Percentiles rank a stretch among this genome's conserved stretches.
phyloP scores from a whole-genome alignment of 257 asterid species.

The Misopates orontium region DNA sequence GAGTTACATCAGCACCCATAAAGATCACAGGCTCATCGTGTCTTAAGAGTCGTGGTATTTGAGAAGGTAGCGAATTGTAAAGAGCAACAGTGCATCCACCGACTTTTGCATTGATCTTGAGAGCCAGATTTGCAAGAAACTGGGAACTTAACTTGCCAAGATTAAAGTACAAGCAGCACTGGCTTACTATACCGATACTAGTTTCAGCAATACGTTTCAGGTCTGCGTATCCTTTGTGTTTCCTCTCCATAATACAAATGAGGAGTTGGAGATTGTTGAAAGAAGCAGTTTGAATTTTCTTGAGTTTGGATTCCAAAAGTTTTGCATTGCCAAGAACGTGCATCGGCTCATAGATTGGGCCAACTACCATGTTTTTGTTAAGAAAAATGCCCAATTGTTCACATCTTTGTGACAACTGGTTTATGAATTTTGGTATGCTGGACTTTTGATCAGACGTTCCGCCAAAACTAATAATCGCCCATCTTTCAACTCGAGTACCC shows the following conservation, averaged over 20 bases:
- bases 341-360: constrained; percentile 81
- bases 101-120: constrained; percentile 90
- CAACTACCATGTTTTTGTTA: constrained; percentile 47
- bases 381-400: constrained; percentile 79
- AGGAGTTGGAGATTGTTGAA: constrained; percentile 71
- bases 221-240: constrained; percentile 93
- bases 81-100: constrained; percentile 95
- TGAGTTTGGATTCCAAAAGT: constrained; percentile 71
- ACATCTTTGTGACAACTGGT: constrained; percentile 73
- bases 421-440: constrained; percentile 61
- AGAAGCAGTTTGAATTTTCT: constrained; percentile 58
- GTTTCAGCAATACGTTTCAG: constrained; percentile 92
- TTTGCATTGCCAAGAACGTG: constrained; percentile 74
- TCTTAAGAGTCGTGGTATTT: constrained; percentile 72
- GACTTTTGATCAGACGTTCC: constrained; percentile 75
- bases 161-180: constrained; percentile 82
- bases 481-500: constrained; percentile 71
- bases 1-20: constrained; percentile 98
- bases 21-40: constrained; percentile 73
- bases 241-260: constrained; percentile 92
- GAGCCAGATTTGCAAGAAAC: constrained; percentile 82
- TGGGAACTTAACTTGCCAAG: constrained; percentile 66
- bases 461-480: constrained; percentile 88
- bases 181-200: constrained; percentile 72
- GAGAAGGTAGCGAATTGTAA: constrained; percentile 65